These are phyloP conservation scores for Leccinum broughii DNA, from an alignment of 768 basidiomycete species.

Conservation along the genomic window DNA sequence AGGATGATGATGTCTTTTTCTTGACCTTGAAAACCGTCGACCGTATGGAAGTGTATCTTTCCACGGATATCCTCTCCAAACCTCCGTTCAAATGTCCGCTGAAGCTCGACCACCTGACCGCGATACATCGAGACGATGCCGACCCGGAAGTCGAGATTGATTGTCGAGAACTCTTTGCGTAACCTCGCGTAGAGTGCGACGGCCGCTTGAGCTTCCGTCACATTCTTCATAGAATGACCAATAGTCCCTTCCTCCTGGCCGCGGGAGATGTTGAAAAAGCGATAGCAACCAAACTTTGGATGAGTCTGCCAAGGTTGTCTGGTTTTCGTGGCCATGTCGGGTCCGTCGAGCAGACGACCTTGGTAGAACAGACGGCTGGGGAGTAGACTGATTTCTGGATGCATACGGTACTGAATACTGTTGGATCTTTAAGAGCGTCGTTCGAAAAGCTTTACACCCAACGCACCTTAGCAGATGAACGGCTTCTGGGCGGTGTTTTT, in stretches of 20 bases:
- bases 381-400: conserved; percentile 89
- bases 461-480: conserved; percentile 87
- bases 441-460: background rate
- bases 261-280: conserved; percentile 78
- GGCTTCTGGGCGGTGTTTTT: conserved; percentile 74
- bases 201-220: conserved; percentile 70
- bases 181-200: conserved; percentile 76
- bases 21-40: conserved; percentile 98
- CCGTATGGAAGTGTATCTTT: conserved; percentile 91
- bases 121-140: conserved; percentile 93
- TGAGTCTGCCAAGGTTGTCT: conserved; percentile 82
- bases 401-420: conserved; percentile 99
- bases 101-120: conserved; percentile 80
- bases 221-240: conserved; percentile 77
- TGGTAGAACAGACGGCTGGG: conserved; percentile 90
- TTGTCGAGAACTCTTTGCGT: conserved; percentile 56
- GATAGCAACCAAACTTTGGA: conserved; percentile 78
- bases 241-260: conserved; percentile 58
- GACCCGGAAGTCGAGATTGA: conserved; percentile 55
- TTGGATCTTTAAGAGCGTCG: conserved; percentile 2
- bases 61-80: conserved; percentile 73
- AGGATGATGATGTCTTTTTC: conserved; percentile 98
- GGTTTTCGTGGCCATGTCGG: conserved; percentile 83
- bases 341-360: conserved; percentile 79
- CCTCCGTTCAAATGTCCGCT: conserved; percentile 60